Evolutionary conservation across 208 protist species (phyloP).

Genomic region (Tritrichomonas musculus): DNA sequence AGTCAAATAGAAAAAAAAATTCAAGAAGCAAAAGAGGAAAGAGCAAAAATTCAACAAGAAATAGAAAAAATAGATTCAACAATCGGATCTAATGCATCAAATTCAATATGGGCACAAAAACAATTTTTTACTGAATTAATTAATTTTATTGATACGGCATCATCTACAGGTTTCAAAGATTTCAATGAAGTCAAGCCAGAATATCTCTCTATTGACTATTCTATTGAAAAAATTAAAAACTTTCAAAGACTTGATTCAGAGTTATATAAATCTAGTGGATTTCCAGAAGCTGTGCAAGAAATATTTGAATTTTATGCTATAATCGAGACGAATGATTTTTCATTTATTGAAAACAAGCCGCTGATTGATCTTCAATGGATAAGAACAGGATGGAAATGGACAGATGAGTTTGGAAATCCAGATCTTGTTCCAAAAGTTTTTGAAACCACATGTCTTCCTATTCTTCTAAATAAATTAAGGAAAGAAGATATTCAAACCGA

Average conservation of each 20-base stretch:
- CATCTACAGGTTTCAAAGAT: neutral
- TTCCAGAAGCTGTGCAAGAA: neutral
- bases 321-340: neutral
- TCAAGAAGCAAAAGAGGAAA: no score
- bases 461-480: neutral
- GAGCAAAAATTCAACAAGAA: no score
- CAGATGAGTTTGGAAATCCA: neutral
- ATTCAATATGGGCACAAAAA: neutral
- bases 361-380: neutral
- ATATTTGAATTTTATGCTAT: neutral
- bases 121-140: neutral
- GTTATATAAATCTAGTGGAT: neutral
- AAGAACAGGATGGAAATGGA: neutral
- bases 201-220: neutral
- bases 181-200: neutral
- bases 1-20: no score
- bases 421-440: neutral
- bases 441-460: neutral
- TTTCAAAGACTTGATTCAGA: neutral
- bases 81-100: no score
- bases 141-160: neutral
- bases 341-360: neutral
- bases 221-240: neutral
- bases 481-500: neutral
- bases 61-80: no score